phyloP scores from a whole-genome alignment of 2,329 filamentous ascomycete species.

The Fusarium pilosicola region DNA sequence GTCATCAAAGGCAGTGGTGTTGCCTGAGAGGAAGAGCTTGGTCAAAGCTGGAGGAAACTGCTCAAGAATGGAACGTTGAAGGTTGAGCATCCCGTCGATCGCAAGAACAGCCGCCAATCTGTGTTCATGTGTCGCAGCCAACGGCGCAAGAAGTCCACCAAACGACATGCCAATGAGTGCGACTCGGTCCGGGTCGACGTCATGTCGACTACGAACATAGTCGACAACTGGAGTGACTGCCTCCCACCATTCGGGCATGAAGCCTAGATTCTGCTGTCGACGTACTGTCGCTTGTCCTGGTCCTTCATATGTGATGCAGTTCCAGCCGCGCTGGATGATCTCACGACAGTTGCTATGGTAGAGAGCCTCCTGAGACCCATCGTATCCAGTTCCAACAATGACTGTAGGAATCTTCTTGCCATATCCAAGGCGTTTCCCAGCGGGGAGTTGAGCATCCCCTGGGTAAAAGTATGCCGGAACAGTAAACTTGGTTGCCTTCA shows the following conservation, averaged over 20 bases:
- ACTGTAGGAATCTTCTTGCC: conserved; percentile 48
- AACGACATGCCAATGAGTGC: conserved; percentile 55
- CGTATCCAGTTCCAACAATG: conserved; percentile 55
- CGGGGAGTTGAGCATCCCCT: background rate
- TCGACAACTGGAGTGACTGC: conserved; percentile 55
- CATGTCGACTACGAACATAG: conserved; percentile 42
- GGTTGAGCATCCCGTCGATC: background rate
- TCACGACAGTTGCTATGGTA: conserved; percentile 50
- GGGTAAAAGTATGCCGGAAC: conserved; percentile 51
- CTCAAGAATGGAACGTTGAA: background rate
- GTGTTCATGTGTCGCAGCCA: conserved; percentile 56
- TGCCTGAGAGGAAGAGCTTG: background rate
- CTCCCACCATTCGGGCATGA: conserved; percentile 56
- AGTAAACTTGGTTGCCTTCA: conserved; percentile 45
- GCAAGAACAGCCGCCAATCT: conserved; percentile 49
- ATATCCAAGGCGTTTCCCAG: conserved; percentile 5
- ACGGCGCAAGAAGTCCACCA: conserved; percentile 52
- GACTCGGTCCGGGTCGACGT: conserved; percentile 47
- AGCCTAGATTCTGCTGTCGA: conserved; percentile 53
- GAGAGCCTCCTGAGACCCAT: conserved; percentile 56
- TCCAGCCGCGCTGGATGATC: conserved; percentile 53
- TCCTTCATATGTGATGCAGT: conserved; percentile 57
- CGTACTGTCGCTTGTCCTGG: conserved; percentile 56
- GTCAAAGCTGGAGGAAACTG: background rate
- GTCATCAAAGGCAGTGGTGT: background rate